These are phyloP conservation scores for Calendula officinalis DNA, from an alignment of 129 eudicot species.

Conservation along the genomic window DNA sequence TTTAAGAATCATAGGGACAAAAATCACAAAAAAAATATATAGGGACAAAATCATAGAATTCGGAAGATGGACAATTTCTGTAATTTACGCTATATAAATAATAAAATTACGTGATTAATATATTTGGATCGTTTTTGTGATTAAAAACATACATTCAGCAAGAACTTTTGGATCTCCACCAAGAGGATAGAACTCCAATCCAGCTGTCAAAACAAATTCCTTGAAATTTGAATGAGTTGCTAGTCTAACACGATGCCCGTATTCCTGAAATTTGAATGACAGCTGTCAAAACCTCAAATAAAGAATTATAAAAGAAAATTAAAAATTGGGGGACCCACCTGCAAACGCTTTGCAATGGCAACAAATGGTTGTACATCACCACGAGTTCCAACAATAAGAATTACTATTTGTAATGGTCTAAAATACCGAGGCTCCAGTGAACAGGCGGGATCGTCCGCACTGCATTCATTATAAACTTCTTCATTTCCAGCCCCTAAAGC, in stretches of 20 bases:
- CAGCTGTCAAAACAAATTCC: constrained; percentile 92
- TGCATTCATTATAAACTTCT: constrained; percentile 41
- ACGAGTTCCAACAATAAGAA: constrained; percentile 98
- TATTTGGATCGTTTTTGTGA: background rate
- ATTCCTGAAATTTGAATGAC: constrained; percentile 56
- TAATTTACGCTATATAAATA: too few species aligned
- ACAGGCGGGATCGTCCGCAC: constrained; percentile 49
- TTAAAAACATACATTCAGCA: constrained; percentile 82
- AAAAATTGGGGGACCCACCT: constrained; percentile 58
- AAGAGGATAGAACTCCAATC: constrained; percentile 97
- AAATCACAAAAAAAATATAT: too few species aligned
- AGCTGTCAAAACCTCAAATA: background rate
- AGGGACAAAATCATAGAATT: too few species aligned
- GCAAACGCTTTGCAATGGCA: constrained; percentile 90
- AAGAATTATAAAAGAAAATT: constrained; percentile 1
- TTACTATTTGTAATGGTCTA: constrained; percentile 85
- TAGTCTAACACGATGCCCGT: constrained; percentile 97
- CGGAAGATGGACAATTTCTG: too few species aligned
- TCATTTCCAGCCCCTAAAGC: constrained; percentile 45
- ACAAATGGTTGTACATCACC: constrained; percentile 99
- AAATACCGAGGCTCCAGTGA: constrained; percentile 64
- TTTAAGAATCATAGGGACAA: too few species aligned
- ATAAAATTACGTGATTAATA: too few species aligned
- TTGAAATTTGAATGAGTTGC: constrained; percentile 97
- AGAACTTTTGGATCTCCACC: constrained; percentile 99